Base-by-base conservation (phyloP, 805 yeast species). In the Zygosaccharomyces pseudorouxii region DNA sequence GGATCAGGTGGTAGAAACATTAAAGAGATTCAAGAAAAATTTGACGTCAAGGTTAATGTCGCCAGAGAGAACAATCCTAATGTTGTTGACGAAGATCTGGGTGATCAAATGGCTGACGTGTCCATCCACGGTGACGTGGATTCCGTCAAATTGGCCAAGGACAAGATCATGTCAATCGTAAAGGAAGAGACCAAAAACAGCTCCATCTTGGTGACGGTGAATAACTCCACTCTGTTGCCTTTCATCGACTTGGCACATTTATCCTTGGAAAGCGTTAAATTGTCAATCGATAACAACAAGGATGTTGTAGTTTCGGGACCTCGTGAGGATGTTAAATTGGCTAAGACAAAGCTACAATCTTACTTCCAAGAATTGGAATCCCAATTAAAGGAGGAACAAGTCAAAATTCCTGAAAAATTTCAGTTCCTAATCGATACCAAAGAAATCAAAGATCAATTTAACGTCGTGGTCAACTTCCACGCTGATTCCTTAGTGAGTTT, bases 1-100 rank as follows among this genome's bases (percentile, higher is more conserved):
- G 98, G 98, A 50, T 77, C 90, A 38, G 86, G 84, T 64, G 98
- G 98, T 64, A 78, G 76, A 58, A 84, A 76, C 52, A 79, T 90
- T 68, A 86, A 81, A 65, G 90, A 93, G 50, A 86, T 90, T 55
- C 75, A 86, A 42, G 84, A 77, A 46, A 77, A 86, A 42, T 83
- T 80, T 43, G 85, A 76, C 56, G 80, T 90, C 56, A 86, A 86
- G 58, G 82, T 90, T 59, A 84, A 81, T 44, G 71, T 65, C 45
- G 60, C 63, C n/a, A 60, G 59, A 51, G 63, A 59, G 27, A 55
- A 55, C 14, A 63, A 63, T 25, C 67, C 68, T 23, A 68, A 65
- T 38, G 69, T 74, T 35, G 73, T 64, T 31, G 79, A 73, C 48
- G 82, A 77, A 28, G 88, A 82, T 54, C 65, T 80, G 45, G 79